Base-by-base conservation (phyloP, 2,329 filamentous ascomycete species). In the Aaosphaeria pasadenensis region DNA sequence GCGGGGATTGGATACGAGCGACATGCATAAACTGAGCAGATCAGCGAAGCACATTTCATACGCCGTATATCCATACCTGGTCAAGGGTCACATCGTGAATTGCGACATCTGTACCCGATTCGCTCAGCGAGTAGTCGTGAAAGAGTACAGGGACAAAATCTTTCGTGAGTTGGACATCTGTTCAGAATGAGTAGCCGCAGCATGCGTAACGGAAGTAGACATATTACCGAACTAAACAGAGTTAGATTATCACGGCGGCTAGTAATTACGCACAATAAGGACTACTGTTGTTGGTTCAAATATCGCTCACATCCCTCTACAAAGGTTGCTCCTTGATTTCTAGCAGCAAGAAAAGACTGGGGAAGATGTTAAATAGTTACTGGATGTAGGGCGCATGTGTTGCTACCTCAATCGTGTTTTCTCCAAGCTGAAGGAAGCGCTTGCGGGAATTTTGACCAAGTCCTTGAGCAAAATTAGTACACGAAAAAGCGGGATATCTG, bases 121-220 rank as follows among this genome's bases (percentile, higher is more conserved):
- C 72, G 49, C 71, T 74, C 5, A 75, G 49, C 2, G 66, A 66
- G 44, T 73, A 75, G 50, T 75, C 71, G 49, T 75, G 72, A 43
- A 70, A 75, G 11, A 74, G 63, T 7, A 75, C 63, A 2, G 73
- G 69, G 7, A 69, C 56, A 35, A 64, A 54, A 43, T 75, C 73
- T 52, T 64, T 66, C 1, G 73, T 75, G 11, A 75, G 53, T 50
- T 75, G 73, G 2, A 73, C 62, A 56, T 75, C 73, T 66, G 32
- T 42, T 42, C 39, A 5, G 30, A 36, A 17, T 46, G 30, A 46
- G 45, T 24, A 49, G 30, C 32, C 5, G 35, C 5, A 13, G 31
- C 30, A 31, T 30, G 42, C 28, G 31, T 44, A 43, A 40, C 28
- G 17, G 28, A 29, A 40, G 35, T 3, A 7, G 29, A 13, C 30